A percentile compares a stretch with the other conserved stretches of the same genome.
Evolutionary conservation across 2,329 filamentous ascomycete genomes (phyloP).

Genomic region (Erysiphe pulchra): DNA sequence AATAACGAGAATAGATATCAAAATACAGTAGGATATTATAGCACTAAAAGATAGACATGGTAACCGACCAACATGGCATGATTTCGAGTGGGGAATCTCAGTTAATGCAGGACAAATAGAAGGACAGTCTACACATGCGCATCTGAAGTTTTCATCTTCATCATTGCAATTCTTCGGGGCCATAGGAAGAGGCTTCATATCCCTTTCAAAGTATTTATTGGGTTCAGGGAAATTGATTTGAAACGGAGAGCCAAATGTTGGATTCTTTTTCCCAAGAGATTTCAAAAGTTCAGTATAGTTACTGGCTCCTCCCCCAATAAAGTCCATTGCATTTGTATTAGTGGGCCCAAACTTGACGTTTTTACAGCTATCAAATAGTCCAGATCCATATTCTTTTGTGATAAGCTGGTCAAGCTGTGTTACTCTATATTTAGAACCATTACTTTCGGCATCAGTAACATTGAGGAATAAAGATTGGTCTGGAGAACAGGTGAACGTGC

Average conservation of each 20-base stretch:
- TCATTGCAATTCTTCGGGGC: slow-evolving; percentile 73
- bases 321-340: slow-evolving; percentile 78
- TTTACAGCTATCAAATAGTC: slow-evolving; percentile 93
- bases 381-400: slow-evolving; percentile 56
- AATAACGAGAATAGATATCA: slow-evolving; percentile 40
- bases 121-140: slow-evolving; percentile 82
- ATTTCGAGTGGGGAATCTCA: slow-evolving; percentile 38
- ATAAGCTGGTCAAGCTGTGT: slow-evolving; percentile 79
- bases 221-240: slow-evolving; percentile 76
- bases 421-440: slow-evolving; percentile 32
- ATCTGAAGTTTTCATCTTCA: slow-evolving; percentile 60
- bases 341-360: slow-evolving; percentile 95
- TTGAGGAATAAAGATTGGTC: slow-evolving; percentile 93
- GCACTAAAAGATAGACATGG: slow-evolving; percentile 86
- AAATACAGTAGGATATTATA: slow-evolving; percentile 58
- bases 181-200: slow-evolving; percentile 49
- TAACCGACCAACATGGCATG: slow-evolving; percentile 65
- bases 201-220: slow-evolving; percentile 29
- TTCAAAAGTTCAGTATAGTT: slow-evolving; percentile 71
- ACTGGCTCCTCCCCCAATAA: slow-evolving; percentile 86
- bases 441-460: slow-evolving; percentile 47
- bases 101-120: slow-evolving; percentile 64
- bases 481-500: slow-evolving; percentile 92
- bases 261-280: slow-evolving; percentile 80
- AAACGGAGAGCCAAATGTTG: slow-evolving; percentile 69